Evolutionary conservation across 2,329 filamentous ascomycete species (phyloP).

Genomic region (Orbilia brochopaga): DNA sequence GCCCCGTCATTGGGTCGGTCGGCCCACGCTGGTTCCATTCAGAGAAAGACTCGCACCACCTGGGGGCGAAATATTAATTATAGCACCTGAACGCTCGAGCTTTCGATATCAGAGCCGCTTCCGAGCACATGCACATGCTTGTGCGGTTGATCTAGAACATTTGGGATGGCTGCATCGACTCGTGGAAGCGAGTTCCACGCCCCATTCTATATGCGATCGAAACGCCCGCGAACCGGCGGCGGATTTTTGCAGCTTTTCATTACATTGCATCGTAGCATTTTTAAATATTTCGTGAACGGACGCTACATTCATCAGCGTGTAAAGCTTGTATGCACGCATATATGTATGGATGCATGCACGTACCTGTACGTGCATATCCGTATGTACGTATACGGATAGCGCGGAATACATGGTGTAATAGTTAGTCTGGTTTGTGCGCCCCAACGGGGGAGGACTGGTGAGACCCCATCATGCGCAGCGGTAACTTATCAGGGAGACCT

Average conservation of each 20-base stretch:
- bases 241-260: neutral
- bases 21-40: neutral
- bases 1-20: neutral
- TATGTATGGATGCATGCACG: neutral
- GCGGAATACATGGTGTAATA: no score
- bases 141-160: constrained; percentile 1
- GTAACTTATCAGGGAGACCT: constrained; percentile 1
- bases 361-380: no score
- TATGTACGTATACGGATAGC: no score
- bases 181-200: neutral
- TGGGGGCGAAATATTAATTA: neutral
- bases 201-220: neutral
- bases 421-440: neutral
- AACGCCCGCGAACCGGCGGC: neutral
- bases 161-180: neutral
- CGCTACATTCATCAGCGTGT: no score
- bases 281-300: neutral
- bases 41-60: neutral
- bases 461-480: neutral
- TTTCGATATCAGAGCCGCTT: constrained; percentile 8
- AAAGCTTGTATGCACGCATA: neutral
- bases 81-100: neutral
- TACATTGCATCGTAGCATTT: constrained; percentile 8
- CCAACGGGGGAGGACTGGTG: neutral
- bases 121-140: neutral